Conservation (phyloP, 1,139 yeast species). For the Blastobotrys proliferans region DNA sequence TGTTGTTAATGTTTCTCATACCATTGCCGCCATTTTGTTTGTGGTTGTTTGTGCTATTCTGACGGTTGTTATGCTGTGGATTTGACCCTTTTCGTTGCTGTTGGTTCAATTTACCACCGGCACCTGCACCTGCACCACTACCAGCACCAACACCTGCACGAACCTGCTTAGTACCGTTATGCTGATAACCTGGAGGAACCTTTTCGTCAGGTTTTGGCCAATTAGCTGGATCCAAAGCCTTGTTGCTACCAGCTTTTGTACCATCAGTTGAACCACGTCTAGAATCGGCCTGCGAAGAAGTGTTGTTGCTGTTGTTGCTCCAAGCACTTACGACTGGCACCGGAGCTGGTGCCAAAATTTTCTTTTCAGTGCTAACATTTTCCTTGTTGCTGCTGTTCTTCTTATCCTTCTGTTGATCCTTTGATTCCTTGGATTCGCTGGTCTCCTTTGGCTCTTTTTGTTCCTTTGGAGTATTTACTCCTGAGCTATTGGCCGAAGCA, state of each 20-base stretch:
- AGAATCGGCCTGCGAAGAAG: conserved; percentile 24
- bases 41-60: neutral
- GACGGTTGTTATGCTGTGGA: neutral
- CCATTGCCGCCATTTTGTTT: conserved; percentile 3
- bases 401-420: conserved; percentile 19
- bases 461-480: conserved; percentile 18
- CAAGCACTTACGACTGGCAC: conserved; percentile 41
- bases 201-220: conserved; percentile 55
- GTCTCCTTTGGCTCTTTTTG: conserved; percentile 30
- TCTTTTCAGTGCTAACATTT: conserved; percentile 11
- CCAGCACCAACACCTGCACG: conserved; percentile 38
- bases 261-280: conserved; percentile 15
- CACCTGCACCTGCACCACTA: no score
- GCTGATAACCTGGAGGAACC: conserved; percentile 22
- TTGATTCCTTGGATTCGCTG: conserved; percentile 1
- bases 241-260: conserved; percentile 7
- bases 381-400: conserved; percentile 16
- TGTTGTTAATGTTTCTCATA: conserved; percentile 19
- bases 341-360: conserved; percentile 37
- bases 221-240: conserved; percentile 42
- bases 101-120: conserved; percentile 1
- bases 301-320: conserved; percentile 28
- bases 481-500: conserved; percentile 16
- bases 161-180: conserved; percentile 35
- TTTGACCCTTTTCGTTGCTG: conserved; percentile 11